phyloP scores from a whole-genome alignment of 2,329 filamentous ascomycete species.

The Trichoderma asperellum region DNA sequence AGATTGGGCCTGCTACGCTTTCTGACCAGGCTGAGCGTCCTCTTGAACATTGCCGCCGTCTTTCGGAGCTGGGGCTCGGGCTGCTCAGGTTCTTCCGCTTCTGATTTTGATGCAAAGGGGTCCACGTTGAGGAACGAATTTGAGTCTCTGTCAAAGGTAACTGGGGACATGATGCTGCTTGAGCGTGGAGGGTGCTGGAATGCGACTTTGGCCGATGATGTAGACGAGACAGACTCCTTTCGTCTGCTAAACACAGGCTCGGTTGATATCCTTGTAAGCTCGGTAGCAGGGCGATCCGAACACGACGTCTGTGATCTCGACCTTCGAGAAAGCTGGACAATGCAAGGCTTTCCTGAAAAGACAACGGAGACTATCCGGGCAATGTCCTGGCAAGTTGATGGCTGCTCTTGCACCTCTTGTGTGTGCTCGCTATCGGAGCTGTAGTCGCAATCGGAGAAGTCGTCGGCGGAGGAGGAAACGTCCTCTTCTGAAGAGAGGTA shows the following conservation, averaged over 20 bases:
- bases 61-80: slow-evolving; percentile 44
- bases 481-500: slow-evolving; percentile 71
- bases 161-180: slow-evolving; percentile 47
- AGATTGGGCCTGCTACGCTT: slow-evolving; percentile 59
- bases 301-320: slow-evolving; percentile 53
- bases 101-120: slow-evolving; percentile 52
- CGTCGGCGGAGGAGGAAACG: slow-evolving; percentile 63
- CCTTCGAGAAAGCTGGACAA: slow-evolving; percentile 56
- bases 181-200: slow-evolving; percentile 48
- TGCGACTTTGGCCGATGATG: slow-evolving; percentile 42
- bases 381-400: slow-evolving; percentile 57
- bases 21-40: slow-evolving; percentile 58
- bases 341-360: slow-evolving; percentile 62
- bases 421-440: slow-evolving; percentile 50
- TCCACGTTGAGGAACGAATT: slow-evolving; percentile 59
- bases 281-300: slow-evolving; percentile 35
- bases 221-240: slow-evolving; percentile 41
- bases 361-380: slow-evolving; percentile 63
- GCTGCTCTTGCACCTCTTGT: slow-evolving; percentile 36
- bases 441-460: slow-evolving; percentile 60
- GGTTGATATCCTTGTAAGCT: slow-evolving; percentile 40
- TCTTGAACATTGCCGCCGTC: slow-evolving; percentile 55
- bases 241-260: slow-evolving; percentile 38
- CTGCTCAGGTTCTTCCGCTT: slow-evolving; percentile 38
- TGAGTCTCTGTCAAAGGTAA: slow-evolving; percentile 43